Base-by-base conservation (phyloP, 2,329 filamentous ascomycete genomes). In the Verticillium tricorpus region DNA sequence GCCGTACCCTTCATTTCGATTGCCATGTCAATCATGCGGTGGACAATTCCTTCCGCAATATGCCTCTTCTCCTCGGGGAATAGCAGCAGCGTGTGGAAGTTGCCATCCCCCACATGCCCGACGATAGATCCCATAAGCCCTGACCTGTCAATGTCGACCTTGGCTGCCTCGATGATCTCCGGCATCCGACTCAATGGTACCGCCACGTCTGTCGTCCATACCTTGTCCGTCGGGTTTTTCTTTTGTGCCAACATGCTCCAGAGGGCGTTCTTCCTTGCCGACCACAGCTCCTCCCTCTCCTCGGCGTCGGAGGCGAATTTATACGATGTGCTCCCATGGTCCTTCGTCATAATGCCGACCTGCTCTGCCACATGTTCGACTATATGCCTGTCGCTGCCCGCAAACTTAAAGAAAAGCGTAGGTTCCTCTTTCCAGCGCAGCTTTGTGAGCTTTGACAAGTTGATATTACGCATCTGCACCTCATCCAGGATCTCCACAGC, bases 401-500 rank as follows among this genome's bases (percentile, higher is more conserved):
- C 80, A 68, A 90, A 91, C 69, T 90, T 91, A 79, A 90, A 89
- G 75, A 91, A 90, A 0, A 91, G 78, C 0, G 88, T 90, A 0
- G 88, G 87, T 0, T 80, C 81, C 68, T 89, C 87, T 59, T 80
- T 81, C 87, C 88, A 90, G 1, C 71, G 74, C 65, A 82, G 82
- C 17, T 76, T 75, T 9, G 34, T 35, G 9, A 35, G 34, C 14
- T 35, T 14, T 14, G 34, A 35, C 1, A 35, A 11, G 69, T 83
- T 82, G 65, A 84, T 81, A 65, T 77, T 79, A 59, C 72, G 75
- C 80, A 94, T 93, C 73, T 93, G 90, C 28, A 91, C 88, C 65
- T 93, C 90, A 72, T 93, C 91, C 14, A 94, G 76, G 59, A 94
- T 88, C 73, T 94, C 91, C 59, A 94, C 85, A 2, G 90, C 91